Base-by-base conservation (phyloP, 2,329 filamentous ascomycete genomes). In the Fusarium sp. region DNA sequence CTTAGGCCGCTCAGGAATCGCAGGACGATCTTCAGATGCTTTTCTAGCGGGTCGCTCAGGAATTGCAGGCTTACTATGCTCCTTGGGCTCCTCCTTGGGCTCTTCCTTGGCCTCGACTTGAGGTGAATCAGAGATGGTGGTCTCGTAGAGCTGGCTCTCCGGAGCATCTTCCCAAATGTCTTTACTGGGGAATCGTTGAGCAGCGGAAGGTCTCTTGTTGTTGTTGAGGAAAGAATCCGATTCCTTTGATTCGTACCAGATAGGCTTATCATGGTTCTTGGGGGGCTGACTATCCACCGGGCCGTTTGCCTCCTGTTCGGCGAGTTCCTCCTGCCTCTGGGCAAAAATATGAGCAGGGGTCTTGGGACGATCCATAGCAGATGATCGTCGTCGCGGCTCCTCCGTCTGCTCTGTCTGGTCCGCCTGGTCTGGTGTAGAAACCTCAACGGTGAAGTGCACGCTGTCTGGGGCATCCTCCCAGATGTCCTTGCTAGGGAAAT, bases 381-480 rank as follows among this genome's bases (percentile, higher is more conserved):
- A 74, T 21, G 75, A 77, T 63, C 75, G 76, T 66, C 71, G 76
- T 78, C 74, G 69, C 79, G 75, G 67, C 89, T 74, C 74, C 47
- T 78, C 81, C 61, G 67, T 79, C 68, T 77, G 75, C 49, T 78
- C 81, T 64, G 67, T 79, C 67, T 77, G 75, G 29, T 78, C 81
- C 62, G 64, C 79, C 68, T 76, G 82, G 70, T 77, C 92, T 3
- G 94, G 94, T 1, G 93, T 96, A 5, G 91, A 93, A 10, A 98
- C 95, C 63, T 93, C 94, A 5, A 94, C 90, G 33, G 88, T 91
- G 75, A 87, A 89, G 75, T 96, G 90, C 53, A 93, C 85, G 80
- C 94, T 97, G 76, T 90, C 92, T 6, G 97, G 96, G 1, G 93
- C 91, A 78, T 99, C 97, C 82, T 99, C 96, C 96, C 96, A 99